Base-by-base conservation (phyloP, 202 grass and related monocot species). In the Brachypodium distachyon region DNA sequence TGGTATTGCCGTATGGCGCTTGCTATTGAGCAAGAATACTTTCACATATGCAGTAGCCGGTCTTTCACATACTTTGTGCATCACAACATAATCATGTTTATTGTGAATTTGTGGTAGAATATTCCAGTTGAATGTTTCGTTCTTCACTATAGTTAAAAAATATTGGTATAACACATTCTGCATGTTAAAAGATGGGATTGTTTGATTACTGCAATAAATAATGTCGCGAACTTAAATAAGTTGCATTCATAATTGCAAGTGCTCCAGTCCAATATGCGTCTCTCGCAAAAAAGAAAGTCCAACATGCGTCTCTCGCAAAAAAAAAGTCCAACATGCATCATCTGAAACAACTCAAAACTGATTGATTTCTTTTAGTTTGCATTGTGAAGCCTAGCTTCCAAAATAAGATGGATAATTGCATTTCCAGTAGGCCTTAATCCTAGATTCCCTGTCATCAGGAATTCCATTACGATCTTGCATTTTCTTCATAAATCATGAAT, bases 271-370 rank as follows among this genome's bases (percentile, higher is more conserved):
- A 69, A 22, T 34, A 43, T 23, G 1, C 11, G 13, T 47, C 54
- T 22, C 56, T 22, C 57, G 36, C 16, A 74, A 57, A 2, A n/a
- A 43, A 43, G 21, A 29, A 9, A 22, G 17, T 33, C 26, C n/a
- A 69, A 22, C 23, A 43, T 23, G 1, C 11, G 13, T 47, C 54
- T 22, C 56, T 22, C 57, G 36, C 16, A 74, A 57, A 2, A n/a
- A 43, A 43, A 17, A 29, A 9, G n/a, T n/a, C n/a, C n/a, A n/a
- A n/a, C n/a, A n/a, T n/a, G n/a, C n/a, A n/a, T n/a, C n/a, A n/a
- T n/a, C n/a, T n/a, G n/a, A n/a, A n/a, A n/a, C n/a, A 63, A 29
- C 73, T 25, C n/a, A 77, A 62, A 61, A 62, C 34, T 63, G 21
- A 1, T 51, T 77, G 0, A 38, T 76, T 76, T 34, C 74, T 9